Evolutionary conservation across 768 basidiomycete genomes (phyloP), one percentile per base, ranked within the genome.

Genomic region (Leccinum truebloodii): DNA sequence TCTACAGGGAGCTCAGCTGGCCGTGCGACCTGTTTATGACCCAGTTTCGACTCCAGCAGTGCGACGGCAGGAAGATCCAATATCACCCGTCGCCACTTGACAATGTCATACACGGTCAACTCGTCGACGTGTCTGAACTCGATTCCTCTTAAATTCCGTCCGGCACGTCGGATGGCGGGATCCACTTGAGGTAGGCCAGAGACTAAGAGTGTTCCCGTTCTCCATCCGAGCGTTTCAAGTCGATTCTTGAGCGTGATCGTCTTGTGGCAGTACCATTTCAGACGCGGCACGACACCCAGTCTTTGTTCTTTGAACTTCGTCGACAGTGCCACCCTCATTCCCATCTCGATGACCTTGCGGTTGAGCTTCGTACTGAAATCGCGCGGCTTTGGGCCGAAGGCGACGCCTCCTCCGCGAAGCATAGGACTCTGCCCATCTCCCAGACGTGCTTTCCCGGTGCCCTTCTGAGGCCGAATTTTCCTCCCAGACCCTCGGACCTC

Each of bases 401-500:
- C 93, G 44, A 90, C 84, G 66, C 96, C 97, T 75, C 97, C 97
- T 35, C 96, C 96, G 34, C 88, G 81, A 57, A 89, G 83, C 83
- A 94, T 92, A 2, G 93, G 94, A 72, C 86, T 90, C 67, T 93
- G 91, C 2, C 80, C 86, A 67, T 95, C 94, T 52, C 95, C 96
- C 10, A 97, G 78, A 71, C 97, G 92, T 10, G 97, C 97, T 65
- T 76, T 81, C 61, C 97, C 96, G 16, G 86, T 83, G 9, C 96
- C 96, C 75, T 99, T 99, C 74, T 99, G 97, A 6, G 81, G 87
- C 41, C 89, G 85, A 59, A 98, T 85, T 78, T 99, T 99, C 68
- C 82, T 79, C 9, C 94, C 94, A 2, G 94, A 96, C 41, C 92
- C 94, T 56, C 84, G 81, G 13, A 98, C 94, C 75, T 98, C 94